Base-by-base conservation (phyloP, 495 filamentous ascomycete genomes). In the Penicillium maclennaniae region DNA sequence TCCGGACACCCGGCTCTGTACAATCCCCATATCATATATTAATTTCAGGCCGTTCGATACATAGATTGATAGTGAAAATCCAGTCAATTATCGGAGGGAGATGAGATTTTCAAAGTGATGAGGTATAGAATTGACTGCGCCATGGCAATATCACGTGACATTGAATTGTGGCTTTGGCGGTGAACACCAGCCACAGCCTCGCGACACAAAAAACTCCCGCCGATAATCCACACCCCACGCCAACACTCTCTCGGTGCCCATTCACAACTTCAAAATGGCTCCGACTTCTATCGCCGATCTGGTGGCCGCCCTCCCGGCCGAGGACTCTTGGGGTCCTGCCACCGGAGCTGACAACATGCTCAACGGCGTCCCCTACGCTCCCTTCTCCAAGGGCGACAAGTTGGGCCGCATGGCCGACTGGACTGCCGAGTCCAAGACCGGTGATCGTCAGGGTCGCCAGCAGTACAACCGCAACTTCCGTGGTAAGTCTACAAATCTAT, bases 361-460 rank as follows among this genome's bases (percentile, higher is more conserved):
- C 53, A 83, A 92, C 63, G 93, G 95, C 65, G 91, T 97, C 28
- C 93, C 93, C 4, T 98, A 96, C 60, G 92, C 92, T 44, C 92
- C 95, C 42, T 98, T 91, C 76, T 96, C 91, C 54, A 98, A 98
- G 78, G 90, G 90, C 60, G 93, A 98, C 79, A 98, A 97, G 79
- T 77, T 98, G 25, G 93, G 95, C 48, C 91, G 93, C 59, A 98
- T 98, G 93, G 93, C 93, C 17, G 93, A 98, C 74, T 98, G 95
- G 95, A 95, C 92, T 9, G 67, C 85, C n/a, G 93, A 96, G 58
- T 83, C 87, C 58, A 97, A 96, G 74, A 92, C 95, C 56, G 73
- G 86, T 54, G 83, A 91, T 52, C 79, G 92, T 43, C 85, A 86
- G 43, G 88, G 90, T 45, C 75, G 93, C 62, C 86, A 89, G 64